A percentile compares a stretch with the other conserved stretches of the same genome.
Evolutionary conservation across 208 protist species (phyloP).

Genomic region (Trypanosomatidae sp.): DNA sequence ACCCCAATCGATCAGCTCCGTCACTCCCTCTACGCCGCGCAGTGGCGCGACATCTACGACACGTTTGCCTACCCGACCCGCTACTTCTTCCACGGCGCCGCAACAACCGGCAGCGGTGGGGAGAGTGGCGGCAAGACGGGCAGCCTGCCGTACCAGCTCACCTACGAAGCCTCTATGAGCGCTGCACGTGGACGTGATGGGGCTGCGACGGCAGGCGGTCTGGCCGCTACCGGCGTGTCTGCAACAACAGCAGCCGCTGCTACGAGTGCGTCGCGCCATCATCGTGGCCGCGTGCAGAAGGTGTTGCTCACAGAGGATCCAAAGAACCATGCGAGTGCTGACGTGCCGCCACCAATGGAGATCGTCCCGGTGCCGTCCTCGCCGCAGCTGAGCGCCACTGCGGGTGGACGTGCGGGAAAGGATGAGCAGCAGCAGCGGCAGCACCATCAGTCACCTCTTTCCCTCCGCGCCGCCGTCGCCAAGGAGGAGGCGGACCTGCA

Average conservation of each 20-base stretch:
- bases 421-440: background rate
- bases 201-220: background rate
- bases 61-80: conserved; percentile 26
- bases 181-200: background rate
- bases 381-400: background rate
- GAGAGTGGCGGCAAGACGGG: background rate
- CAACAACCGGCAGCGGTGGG: too few relatives aligned
- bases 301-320: conserved; percentile 19
- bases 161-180: background rate
- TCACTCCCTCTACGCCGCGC: conserved; percentile 28
- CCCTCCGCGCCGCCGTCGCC: conserved; percentile 14
- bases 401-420: background rate
- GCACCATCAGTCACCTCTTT: conserved; percentile 1
- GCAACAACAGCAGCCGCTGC: too few relatives aligned
- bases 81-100: conserved; percentile 18
- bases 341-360: conserved; percentile 19
- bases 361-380: conserved; percentile 2
- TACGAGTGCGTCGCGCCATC: too few relatives aligned
- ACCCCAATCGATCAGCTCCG: conserved; percentile 26
- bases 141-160: conserved; percentile 19
- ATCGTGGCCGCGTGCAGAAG: conserved; percentile 12
- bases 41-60: conserved; percentile 41
- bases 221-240: background rate
- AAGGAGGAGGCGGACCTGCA: conserved; percentile 27
- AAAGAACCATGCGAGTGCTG: background rate